phyloP scores from a whole-genome alignment of 768 basidiomycete genomes.

The Lactarius sanguifluus region DNA sequence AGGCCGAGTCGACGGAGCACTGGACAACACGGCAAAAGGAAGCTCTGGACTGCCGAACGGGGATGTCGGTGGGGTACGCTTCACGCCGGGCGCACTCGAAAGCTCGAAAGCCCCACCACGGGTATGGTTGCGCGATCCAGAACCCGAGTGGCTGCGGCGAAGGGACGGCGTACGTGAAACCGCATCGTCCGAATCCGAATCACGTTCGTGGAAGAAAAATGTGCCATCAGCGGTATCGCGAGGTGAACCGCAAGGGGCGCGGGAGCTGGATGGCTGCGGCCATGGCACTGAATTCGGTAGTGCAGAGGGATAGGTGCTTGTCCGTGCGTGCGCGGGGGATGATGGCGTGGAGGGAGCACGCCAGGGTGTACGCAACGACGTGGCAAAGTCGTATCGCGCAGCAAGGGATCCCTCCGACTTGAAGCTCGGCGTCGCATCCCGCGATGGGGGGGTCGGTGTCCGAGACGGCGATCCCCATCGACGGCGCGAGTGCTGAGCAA shows the following conservation, averaged over 20 bases:
- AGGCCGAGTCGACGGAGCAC: slow-evolving; percentile 12
- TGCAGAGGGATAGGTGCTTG: slow-evolving; percentile 49
- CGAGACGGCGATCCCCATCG: slow-evolving; percentile 27
- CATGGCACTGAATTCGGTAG: slow-evolving; percentile 43
- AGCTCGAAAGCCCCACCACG: slow-evolving; percentile 18
- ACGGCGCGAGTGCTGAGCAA: slow-evolving; percentile 29
- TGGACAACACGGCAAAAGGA: background rate
- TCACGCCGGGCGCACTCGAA: slow-evolving; percentile 14
- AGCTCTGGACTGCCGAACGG: slow-evolving; percentile 20
- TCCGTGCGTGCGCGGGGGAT: slow-evolving; percentile 39
- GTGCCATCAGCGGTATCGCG: background rate
- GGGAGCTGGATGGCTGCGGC: slow-evolving; percentile 29
- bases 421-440: slow-evolving; percentile 30
- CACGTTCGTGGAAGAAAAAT: slow-evolving; percentile 17
- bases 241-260: slow-evolving; percentile 13
- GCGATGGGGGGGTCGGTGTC: slow-evolving; percentile 24
- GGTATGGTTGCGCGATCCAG: slow-evolving; percentile 23
- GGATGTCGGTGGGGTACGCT: slow-evolving; percentile 26
- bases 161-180: slow-evolving; percentile 24
- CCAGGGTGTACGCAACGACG: slow-evolving; percentile 53
- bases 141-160: slow-evolving; percentile 15
- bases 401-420: slow-evolving; percentile 44
- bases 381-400: slow-evolving; percentile 57
- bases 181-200: slow-evolving; percentile 26
- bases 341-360: slow-evolving; percentile 33